phyloP scores from a whole-genome alignment of 306 rosid species.

The Sesbania bispinosa region DNA sequence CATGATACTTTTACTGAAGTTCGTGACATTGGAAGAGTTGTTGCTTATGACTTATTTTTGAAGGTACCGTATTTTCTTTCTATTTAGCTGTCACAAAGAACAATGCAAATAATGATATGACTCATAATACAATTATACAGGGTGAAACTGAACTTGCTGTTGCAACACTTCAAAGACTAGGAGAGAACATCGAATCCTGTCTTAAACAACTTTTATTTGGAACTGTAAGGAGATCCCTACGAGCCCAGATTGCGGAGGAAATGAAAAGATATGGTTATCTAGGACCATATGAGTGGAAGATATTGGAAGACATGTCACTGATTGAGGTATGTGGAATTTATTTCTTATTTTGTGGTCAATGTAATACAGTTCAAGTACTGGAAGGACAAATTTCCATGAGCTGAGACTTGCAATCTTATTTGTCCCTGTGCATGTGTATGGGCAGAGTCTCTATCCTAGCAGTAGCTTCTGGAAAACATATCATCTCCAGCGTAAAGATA shows the following conservation, averaged over 20 bases:
- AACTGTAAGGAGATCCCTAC: slow-evolving; percentile 80
- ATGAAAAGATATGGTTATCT: slow-evolving; percentile 79
- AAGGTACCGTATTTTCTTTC: slow-evolving; percentile 51
- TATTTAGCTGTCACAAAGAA: slow-evolving; percentile 18
- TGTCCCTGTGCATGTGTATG: slow-evolving; percentile 35
- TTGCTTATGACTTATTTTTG: slow-evolving; percentile 93
- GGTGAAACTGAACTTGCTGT: slow-evolving; percentile 95
- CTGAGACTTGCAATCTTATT: slow-evolving; percentile 38
- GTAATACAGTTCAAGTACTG: slow-evolving; percentile 18
- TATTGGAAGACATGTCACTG: slow-evolving; percentile 68
- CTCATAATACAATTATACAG: slow-evolving; percentile 44
- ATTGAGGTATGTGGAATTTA: slow-evolving; percentile 64
- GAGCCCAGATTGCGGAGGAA: slow-evolving; percentile 69
- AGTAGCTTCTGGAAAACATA: slow-evolving; percentile 89
- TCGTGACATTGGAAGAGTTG: slow-evolving; percentile 92
- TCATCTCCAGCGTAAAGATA: slow-evolving; percentile 52
- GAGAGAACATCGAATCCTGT: slow-evolving; percentile 85
- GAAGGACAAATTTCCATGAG: slow-evolving; percentile 20
- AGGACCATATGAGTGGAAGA: slow-evolving; percentile 85
- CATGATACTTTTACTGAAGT: slow-evolving; percentile 80
- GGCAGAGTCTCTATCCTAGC: slow-evolving; percentile 96
- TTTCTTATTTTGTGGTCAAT: slow-evolving; percentile 34
- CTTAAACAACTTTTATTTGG: slow-evolving; percentile 88
- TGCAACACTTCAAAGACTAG: slow-evolving; percentile 87
- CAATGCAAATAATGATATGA: slow-evolving; percentile 15